Conservation (phyloP, 2,329 filamentous ascomycete species). For the Aspergillus terreus region DNA sequence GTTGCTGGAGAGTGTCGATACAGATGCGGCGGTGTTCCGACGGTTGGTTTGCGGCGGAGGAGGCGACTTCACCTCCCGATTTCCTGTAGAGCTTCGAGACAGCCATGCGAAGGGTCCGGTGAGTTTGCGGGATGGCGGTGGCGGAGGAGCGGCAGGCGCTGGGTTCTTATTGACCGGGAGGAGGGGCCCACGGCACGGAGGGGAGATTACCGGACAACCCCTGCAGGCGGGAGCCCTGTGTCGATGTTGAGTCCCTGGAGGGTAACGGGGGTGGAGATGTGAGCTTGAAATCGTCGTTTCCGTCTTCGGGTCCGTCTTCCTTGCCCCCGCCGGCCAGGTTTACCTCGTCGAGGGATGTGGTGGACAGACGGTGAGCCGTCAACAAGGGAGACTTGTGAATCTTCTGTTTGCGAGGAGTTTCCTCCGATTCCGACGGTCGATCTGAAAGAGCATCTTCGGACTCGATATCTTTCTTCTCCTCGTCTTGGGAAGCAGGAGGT, state of each 20-base stretch:
- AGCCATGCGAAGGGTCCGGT: conserved; percentile 87
- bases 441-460: conserved; percentile 22
- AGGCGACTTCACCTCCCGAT: conserved; percentile 57
- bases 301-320: conserved; percentile 38
- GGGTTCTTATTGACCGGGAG: conserved; percentile 44
- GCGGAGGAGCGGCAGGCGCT: conserved; percentile 37
- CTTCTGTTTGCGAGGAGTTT: conserved; percentile 33
- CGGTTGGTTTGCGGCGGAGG: conserved; percentile 44
- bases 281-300: conserved; percentile 22
- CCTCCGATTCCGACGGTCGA: conserved; percentile 27
- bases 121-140: conserved; percentile 61
- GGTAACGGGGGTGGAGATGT: conserved; percentile 28
- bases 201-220: conserved; percentile 71
- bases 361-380: conserved; percentile 53
- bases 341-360: conserved; percentile 61
- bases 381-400: conserved; percentile 50
- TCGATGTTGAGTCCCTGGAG: conserved; percentile 29
- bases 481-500: conserved; percentile 25
- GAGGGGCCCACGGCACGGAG: conserved; percentile 67
- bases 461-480: conserved; percentile 18
- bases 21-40: conserved; percentile 75
- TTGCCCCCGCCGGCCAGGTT: conserved; percentile 59
- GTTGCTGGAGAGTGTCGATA: conserved; percentile 75
- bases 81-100: conserved; percentile 60
- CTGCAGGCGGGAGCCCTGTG: conserved; percentile 33